Conservation (phyloP, 768 basidiomycete genomes). For the Agaricus sinodeliciosus region DNA sequence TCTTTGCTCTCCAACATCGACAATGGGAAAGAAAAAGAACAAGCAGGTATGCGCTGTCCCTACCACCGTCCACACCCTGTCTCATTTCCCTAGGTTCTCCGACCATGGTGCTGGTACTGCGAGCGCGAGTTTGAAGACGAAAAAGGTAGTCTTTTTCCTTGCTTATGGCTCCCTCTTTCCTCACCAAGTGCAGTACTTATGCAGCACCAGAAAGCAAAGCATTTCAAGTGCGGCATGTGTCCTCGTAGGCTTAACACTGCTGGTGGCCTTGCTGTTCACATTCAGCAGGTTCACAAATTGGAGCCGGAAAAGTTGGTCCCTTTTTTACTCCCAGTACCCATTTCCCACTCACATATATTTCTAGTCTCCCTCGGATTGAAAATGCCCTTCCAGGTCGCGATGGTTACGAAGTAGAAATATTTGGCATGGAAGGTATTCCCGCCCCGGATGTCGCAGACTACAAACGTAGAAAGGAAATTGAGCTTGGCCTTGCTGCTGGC, state of each 20-base stretch:
- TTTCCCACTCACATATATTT: slow-evolving; percentile 1
- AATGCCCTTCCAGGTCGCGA: slow-evolving; percentile 95
- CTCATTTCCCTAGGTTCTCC: slow-evolving; percentile 51
- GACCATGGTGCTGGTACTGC: slow-evolving; percentile 99
- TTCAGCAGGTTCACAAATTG: slow-evolving; percentile 99
- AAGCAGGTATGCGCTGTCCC: slow-evolving; percentile 35
- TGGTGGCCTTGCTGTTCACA: slow-evolving; percentile 95
- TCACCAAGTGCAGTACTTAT: slow-evolving; percentile 65
- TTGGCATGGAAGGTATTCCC: slow-evolving; percentile 98
- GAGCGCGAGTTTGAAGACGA: slow-evolving; percentile 99
- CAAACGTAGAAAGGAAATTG: slow-evolving; percentile 92
- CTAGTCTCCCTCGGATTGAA: slow-evolving; percentile 80
- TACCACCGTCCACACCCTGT: not conserved
- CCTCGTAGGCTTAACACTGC: slow-evolving; percentile 95
- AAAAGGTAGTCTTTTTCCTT: slow-evolving; percentile 59
- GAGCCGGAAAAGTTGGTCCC: slow-evolving; percentile 79
- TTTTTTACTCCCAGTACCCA: not conserved
- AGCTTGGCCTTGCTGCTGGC: slow-evolving; percentile 79
- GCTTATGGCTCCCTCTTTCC: not conserved
- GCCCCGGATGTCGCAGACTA: slow-evolving; percentile 93
- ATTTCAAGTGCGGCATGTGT: slow-evolving; percentile 97
- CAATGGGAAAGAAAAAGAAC: slow-evolving; percentile 57
- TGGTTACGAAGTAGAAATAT: slow-evolving; percentile 98
- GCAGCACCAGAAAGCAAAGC: slow-evolving; percentile 99
- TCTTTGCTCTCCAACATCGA: slow-evolving; percentile 2